Conservation (phyloP, 1,284 basidiomycete species). For the Trichosporon asahii region DNA sequence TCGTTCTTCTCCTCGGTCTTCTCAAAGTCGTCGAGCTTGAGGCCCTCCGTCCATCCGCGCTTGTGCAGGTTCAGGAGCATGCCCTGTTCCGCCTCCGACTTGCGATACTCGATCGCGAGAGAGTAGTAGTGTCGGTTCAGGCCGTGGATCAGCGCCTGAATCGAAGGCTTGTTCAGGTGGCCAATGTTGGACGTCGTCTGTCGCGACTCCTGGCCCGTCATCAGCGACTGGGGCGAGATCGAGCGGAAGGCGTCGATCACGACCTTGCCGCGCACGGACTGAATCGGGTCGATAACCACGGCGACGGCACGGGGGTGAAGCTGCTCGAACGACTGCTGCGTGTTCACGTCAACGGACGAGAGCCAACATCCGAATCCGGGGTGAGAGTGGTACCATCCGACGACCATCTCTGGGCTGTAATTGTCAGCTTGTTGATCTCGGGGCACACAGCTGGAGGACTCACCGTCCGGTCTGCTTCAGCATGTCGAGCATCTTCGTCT, state of each 20-base stretch:
- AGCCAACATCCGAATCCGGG: constrained; percentile 99
- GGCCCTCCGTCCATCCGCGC: constrained; percentile 93
- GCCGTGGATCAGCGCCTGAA: constrained; percentile 93
- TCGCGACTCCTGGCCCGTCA: constrained; percentile 84
- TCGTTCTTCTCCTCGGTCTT: constrained; percentile 80
- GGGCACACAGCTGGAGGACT: constrained; percentile 35
- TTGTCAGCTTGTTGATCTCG: neutral
- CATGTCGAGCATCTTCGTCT: constrained; percentile 99
- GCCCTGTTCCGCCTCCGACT: constrained; percentile 94
- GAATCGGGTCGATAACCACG: constrained; percentile 97
- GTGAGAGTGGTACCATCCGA: constrained; percentile 99
- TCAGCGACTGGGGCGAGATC: constrained; percentile 79
- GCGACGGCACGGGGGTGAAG: constrained; percentile 93
- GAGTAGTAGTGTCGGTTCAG: constrained; percentile 93
- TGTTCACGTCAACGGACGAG: constrained; percentile 98
- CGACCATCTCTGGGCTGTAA: constrained; percentile 89
- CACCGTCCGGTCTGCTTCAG: constrained; percentile 97
- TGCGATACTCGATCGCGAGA: constrained; percentile 92
- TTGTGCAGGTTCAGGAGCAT: constrained; percentile 98
- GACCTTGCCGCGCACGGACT: constrained; percentile 97
- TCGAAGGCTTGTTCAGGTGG: constrained; percentile 96
- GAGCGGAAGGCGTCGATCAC: constrained; percentile 99
- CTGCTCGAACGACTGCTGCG: constrained; percentile 98
- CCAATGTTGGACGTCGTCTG: constrained; percentile 99
- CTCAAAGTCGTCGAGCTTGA: constrained; percentile 84